A percentile compares a stretch with the other conserved stretches of the same genome.
These are phyloP conservation scores for Podospora comata DNA, from an alignment of 495 filamentous ascomycete species.

Conservation along the genomic window DNA sequence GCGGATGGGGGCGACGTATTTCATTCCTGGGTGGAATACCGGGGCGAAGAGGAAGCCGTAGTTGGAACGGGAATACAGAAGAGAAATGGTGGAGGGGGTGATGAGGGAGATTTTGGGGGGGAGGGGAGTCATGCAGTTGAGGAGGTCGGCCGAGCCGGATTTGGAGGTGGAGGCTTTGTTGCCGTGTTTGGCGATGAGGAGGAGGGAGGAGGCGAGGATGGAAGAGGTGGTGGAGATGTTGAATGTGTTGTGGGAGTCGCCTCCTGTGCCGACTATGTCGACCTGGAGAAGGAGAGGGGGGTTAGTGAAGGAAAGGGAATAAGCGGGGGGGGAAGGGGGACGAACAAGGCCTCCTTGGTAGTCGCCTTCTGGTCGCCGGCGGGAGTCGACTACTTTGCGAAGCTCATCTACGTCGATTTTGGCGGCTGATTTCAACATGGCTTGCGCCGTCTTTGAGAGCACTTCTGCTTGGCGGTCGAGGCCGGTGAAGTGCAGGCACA, in stretches of 20 bases:
- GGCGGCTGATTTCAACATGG: constrained; percentile 60
- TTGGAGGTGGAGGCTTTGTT: constrained; percentile 94
- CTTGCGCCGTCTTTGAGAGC: constrained; percentile 66
- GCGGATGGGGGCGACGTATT: constrained; percentile 76
- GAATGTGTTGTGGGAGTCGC: constrained; percentile 94
- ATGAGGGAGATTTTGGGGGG: constrained; percentile 71
- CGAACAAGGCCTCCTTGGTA: constrained; percentile 70
- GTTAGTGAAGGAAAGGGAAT: constrained; percentile 5
- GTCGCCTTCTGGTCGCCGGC: constrained; percentile 58
- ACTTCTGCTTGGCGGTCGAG: constrained; percentile 74
- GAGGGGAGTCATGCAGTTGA: constrained; percentile 64
- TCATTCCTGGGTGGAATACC: constrained; percentile 93
- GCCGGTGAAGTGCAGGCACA: constrained; percentile 81
- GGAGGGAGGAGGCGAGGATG: constrained; percentile 78
- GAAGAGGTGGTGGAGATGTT: constrained; percentile 95
- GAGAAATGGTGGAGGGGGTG: constrained; percentile 61
- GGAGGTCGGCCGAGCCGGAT: constrained; percentile 91
- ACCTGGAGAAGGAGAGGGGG: constrained; percentile 49
- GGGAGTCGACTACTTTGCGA: constrained; percentile 46
- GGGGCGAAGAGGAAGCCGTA: constrained; percentile 97
- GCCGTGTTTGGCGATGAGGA: constrained; percentile 89
- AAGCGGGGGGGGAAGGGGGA: neutral
- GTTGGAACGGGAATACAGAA: constrained; percentile 71
- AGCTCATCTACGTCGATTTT: constrained; percentile 41
- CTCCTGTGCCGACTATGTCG: constrained; percentile 97